A percentile compares a stretch with the other conserved stretches of the same genome.
phyloP scores from a whole-genome alignment of 1,139 yeast genomes.

The Williopsis jadinii region DNA sequence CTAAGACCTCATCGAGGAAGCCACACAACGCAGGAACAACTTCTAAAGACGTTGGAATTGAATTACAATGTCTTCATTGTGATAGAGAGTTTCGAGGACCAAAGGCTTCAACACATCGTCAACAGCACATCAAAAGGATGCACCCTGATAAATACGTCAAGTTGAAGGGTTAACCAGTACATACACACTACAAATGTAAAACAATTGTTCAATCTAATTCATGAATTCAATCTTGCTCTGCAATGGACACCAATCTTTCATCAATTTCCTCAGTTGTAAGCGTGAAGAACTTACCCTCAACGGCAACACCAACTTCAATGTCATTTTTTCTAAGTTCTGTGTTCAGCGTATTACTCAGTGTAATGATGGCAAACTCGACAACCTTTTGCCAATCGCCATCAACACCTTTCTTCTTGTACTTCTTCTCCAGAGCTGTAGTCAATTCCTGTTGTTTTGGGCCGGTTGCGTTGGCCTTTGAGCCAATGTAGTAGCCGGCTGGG shows the following conservation, averaged over 20 bases:
- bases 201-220: constrained; percentile 13
- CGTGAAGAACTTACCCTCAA: constrained; percentile 60
- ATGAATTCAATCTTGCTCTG: constrained; percentile 85
- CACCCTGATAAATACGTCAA: constrained; percentile 38
- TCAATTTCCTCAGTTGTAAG: constrained; percentile 85
- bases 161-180: constrained; percentile 29
- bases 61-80: constrained; percentile 19
- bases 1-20: not conserved
- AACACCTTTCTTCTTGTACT: constrained; percentile 59
- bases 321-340: constrained; percentile 93
- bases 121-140: constrained; percentile 37
- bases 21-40: constrained; percentile 17
- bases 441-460: constrained; percentile 99
- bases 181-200: too few relatives aligned
- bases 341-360: constrained; percentile 79
- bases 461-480: constrained; percentile 88
- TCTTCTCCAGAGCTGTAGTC: constrained; percentile 83
- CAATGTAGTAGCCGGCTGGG: constrained; percentile 94
- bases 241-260: constrained; percentile 86
- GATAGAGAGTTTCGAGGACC: constrained; percentile 38
- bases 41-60: constrained; percentile 9
- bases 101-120: constrained; percentile 38
- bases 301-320: constrained; percentile 87
- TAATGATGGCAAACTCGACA: constrained; percentile 83
- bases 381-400: constrained; percentile 86